Percentiles rank a stretch among this genome's conserved stretches.
Evolutionary conservation across 1,284 basidiomycete species (phyloP).

Genomic region (Leccinum fuscescens): DNA sequence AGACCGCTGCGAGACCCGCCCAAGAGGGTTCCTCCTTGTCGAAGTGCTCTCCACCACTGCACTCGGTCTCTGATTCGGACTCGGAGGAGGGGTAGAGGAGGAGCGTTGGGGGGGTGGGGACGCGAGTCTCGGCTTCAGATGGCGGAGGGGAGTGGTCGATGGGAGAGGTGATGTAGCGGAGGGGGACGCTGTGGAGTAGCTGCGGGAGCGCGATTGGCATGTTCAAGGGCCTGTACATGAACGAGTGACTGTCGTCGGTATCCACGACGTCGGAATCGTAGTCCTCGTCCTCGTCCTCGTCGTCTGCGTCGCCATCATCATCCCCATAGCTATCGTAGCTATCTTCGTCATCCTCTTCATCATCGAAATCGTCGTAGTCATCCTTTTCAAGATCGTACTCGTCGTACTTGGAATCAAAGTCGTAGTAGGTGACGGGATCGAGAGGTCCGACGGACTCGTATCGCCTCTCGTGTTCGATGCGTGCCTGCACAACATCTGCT

Average conservation of each 20-base stretch:
- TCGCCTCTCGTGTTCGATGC: not conserved
- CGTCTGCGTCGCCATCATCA: not conserved
- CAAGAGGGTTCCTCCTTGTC: not conserved
- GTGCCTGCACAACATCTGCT: not conserved
- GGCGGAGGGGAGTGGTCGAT: not conserved
- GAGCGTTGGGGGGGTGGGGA: not conserved
- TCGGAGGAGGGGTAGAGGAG: not conserved
- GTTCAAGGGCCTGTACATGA: not conserved
- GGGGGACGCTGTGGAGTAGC: slow-evolving; percentile 2
- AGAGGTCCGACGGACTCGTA: slow-evolving; percentile 4
- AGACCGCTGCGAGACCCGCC: slow-evolving; percentile 3
- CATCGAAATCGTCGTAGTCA: not conserved
- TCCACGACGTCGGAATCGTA: not conserved
- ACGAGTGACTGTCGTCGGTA: not conserved
- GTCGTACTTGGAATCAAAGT: not conserved
- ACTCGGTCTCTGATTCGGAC: not conserved
- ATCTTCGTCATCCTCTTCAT: not conserved
- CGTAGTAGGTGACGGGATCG: not conserved
- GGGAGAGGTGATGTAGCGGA: not conserved
- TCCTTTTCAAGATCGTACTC: not conserved
- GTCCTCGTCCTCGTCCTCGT: not conserved
- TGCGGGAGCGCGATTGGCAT: slow-evolving; percentile 10
- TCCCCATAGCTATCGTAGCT: not conserved
- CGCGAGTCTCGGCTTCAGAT: not conserved
- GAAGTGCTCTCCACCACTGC: not conserved